Evolutionary conservation across 495 filamentous ascomycete genomes (phyloP).

Genomic region (Lichenothelia convexa): DNA sequence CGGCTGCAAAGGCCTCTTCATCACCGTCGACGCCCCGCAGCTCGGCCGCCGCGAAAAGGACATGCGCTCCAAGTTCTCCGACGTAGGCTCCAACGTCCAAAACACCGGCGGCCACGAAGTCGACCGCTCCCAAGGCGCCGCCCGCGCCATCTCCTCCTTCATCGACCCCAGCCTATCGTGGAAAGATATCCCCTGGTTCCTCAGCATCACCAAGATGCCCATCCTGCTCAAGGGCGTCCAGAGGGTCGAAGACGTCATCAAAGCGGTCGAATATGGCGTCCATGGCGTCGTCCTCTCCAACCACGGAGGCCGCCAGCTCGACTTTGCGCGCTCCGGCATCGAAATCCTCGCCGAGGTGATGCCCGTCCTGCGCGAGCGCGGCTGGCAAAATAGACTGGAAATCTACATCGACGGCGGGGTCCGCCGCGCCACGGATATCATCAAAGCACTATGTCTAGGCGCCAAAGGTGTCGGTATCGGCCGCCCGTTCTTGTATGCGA

Average conservation of each 20-base stretch:
- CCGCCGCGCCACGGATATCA: slow-evolving; percentile 78
- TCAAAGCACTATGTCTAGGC: slow-evolving; percentile 88
- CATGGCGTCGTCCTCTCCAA: slow-evolving; percentile 92
- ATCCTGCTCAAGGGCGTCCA: slow-evolving; percentile 95
- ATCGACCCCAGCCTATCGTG: slow-evolving; percentile 84
- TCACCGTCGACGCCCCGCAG: slow-evolving; percentile 95
- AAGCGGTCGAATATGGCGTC: slow-evolving; percentile 63
- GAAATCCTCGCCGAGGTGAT: slow-evolving; percentile 93
- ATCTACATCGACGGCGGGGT: slow-evolving; percentile 85
- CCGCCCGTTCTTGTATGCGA: slow-evolving; percentile 85
- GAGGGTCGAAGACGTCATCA: slow-evolving; percentile 82
- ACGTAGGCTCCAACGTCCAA: slow-evolving; percentile 73
- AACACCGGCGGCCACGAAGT: slow-evolving; percentile 37
- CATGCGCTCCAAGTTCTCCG: slow-evolving; percentile 86
- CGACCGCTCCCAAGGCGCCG: slow-evolving; percentile 79
- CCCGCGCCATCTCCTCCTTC: slow-evolving; percentile 81
- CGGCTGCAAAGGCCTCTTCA: slow-evolving; percentile 92
- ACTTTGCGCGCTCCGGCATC: slow-evolving; percentile 76
- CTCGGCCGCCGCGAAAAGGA: slow-evolving; percentile 86
- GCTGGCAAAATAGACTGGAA: slow-evolving; percentile 70
- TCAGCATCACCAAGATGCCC: slow-evolving; percentile 83
- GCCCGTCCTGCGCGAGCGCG: slow-evolving; percentile 71
- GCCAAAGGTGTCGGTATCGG: slow-evolving; percentile 91
- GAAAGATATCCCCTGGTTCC: slow-evolving; percentile 93
- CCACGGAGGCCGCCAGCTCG: slow-evolving; percentile 94